Conservation (phyloP, 2,329 filamentous ascomycete genomes). For the Venturia nashicola region DNA sequence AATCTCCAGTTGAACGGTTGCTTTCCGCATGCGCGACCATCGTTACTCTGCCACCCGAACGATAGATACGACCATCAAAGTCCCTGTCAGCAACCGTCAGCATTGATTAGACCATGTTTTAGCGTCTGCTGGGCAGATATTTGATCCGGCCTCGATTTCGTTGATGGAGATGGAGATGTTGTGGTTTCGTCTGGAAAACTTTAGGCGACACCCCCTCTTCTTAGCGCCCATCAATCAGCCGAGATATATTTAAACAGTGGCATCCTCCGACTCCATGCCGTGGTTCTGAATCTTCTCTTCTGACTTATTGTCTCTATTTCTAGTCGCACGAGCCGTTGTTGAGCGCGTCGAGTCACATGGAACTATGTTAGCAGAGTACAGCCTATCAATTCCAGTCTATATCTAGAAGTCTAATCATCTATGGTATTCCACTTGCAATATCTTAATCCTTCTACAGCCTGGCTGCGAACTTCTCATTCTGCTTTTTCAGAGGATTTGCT, state of each 20-base stretch:
- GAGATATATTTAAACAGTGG: background rate
- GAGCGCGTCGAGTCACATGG: too few species aligned
- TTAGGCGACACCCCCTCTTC: background rate
- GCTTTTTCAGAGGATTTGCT: constrained; percentile 27
- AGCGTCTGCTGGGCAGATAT: too few species aligned
- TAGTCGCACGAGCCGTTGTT: too few species aligned
- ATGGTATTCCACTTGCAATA: background rate
- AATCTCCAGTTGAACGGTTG: too few species aligned
- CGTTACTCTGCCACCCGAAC: too few species aligned
- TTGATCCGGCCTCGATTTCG: background rate
- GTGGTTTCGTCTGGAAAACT: background rate
- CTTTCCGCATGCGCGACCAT: too few species aligned
- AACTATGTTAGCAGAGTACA: background rate
- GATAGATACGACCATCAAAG: too few species aligned
- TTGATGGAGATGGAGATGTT: background rate
- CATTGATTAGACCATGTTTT: too few species aligned
- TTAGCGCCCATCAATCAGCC: background rate
- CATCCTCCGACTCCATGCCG: too few species aligned
- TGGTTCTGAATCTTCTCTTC: too few species aligned
- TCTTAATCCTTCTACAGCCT: constrained; percentile 21
- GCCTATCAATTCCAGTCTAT: background rate
- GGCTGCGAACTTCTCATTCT: constrained; percentile 27
- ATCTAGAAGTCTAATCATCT: background rate
- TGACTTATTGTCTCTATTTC: background rate
- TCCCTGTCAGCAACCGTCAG: too few species aligned